These are phyloP conservation scores for Evansstolkia leycettana DNA, from an alignment of 495 filamentous ascomycete genomes.

Conservation along the genomic window DNA sequence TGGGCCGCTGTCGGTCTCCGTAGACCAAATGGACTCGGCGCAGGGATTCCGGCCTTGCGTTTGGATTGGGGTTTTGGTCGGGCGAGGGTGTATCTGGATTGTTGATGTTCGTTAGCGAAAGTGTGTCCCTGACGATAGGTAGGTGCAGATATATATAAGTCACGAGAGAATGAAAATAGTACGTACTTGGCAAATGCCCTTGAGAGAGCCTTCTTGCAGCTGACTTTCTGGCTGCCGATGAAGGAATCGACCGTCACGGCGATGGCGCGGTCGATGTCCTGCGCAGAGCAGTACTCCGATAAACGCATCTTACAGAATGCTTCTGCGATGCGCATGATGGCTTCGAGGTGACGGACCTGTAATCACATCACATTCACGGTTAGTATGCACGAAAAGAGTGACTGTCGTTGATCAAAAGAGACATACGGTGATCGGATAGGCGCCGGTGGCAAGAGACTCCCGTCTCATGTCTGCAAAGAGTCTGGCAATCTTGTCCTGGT, in stretches of 20 bases:
- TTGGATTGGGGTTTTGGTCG: slow-evolving; percentile 33
- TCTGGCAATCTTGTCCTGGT: slow-evolving; percentile 90
- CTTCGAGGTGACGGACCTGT: slow-evolving; percentile 95
- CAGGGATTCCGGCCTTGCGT: slow-evolving; percentile 29
- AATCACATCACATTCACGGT: too few relatives aligned
- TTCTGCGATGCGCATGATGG: slow-evolving; percentile 89
- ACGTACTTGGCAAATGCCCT: slow-evolving; percentile 95
- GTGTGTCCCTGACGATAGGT: too few relatives aligned
- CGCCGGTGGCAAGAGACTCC: slow-evolving; percentile 83
- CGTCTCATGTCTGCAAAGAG: slow-evolving; percentile 94
- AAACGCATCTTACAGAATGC: slow-evolving; percentile 93
- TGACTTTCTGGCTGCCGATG: slow-evolving; percentile 92
- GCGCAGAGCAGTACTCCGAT: slow-evolving; percentile 76
- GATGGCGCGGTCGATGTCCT: slow-evolving; percentile 94
- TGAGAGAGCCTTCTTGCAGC: slow-evolving; percentile 92
- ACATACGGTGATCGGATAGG: slow-evolving; percentile 97
- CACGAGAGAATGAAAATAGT: too few relatives aligned
- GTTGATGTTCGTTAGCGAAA: too few relatives aligned
- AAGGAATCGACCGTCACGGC: slow-evolving; percentile 95
- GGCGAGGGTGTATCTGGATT: slow-evolving; percentile 32
- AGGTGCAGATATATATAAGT: not conserved
- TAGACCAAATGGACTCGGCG: slow-evolving; percentile 15
- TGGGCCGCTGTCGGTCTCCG: slow-evolving; percentile 4
- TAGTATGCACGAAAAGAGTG: too few relatives aligned
- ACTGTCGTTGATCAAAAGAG: too few relatives aligned